Percentiles rank a stretch among this genome's conserved stretches.
phyloP scores from a whole-genome alignment of 1,284 basidiomycete genomes.

The Rhodotorula sp. region DNA sequence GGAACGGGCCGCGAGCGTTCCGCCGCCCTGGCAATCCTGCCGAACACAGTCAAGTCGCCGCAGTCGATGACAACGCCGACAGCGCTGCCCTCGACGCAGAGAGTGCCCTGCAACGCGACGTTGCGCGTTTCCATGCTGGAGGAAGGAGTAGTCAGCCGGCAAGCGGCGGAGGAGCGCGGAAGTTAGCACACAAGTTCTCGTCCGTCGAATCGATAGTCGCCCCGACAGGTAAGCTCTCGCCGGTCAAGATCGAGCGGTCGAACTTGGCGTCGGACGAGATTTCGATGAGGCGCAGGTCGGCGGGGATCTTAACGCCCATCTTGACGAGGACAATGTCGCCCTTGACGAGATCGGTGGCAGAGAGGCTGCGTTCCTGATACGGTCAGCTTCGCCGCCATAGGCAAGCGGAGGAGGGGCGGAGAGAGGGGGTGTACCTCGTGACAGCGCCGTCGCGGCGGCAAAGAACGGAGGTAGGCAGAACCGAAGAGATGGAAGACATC shows the following conservation, averaged over 20 bases:
- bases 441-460: slow-evolving; percentile 52
- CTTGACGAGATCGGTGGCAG: slow-evolving; percentile 51
- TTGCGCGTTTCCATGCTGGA: slow-evolving; percentile 56
- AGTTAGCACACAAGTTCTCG: slow-evolving; percentile 51
- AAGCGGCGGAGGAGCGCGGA: slow-evolving; percentile 10
- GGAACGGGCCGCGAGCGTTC: slow-evolving; percentile 55
- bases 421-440: neutral
- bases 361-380: slow-evolving; percentile 33
- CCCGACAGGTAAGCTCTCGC: slow-evolving; percentile 61
- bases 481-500: slow-evolving; percentile 55
- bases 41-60: slow-evolving; percentile 61
- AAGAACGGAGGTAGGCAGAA: slow-evolving; percentile 54
- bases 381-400: no score
- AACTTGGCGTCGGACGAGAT: slow-evolving; percentile 60
- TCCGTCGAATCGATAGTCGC: slow-evolving; percentile 60
- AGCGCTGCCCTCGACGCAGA: slow-evolving; percentile 63
- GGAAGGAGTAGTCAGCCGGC: neutral
- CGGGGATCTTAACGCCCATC: slow-evolving; percentile 56
- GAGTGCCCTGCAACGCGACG: slow-evolving; percentile 65
- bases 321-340: slow-evolving; percentile 53
- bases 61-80: slow-evolving; percentile 52
- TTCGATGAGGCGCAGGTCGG: slow-evolving; percentile 59
- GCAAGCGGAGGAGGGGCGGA: neutral
- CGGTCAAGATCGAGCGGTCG: slow-evolving; percentile 67
- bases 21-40: slow-evolving; percentile 64